phyloP scores from a whole-genome alignment of 2,329 filamentous ascomycete species.

The Paecilomyces variotii region DNA sequence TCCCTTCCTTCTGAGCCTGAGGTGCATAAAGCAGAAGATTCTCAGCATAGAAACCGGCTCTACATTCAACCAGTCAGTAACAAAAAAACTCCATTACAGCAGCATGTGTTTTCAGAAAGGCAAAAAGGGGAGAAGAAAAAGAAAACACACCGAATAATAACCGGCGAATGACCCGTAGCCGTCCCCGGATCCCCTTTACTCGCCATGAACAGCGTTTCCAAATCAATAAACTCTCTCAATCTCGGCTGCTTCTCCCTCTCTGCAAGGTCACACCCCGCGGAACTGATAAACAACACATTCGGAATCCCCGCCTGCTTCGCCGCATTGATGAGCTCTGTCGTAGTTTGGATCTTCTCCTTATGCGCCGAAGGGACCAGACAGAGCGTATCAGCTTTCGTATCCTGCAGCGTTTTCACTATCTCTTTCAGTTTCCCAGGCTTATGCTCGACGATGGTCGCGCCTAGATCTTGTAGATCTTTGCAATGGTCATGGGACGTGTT shows the following conservation, averaged over 20 bases:
- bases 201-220: slow-evolving; percentile 38
- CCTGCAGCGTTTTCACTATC: slow-evolving; percentile 33
- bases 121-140: no score
- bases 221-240: slow-evolving; percentile 45
- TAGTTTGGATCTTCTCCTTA: slow-evolving; percentile 40
- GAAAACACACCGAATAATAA: slow-evolving; percentile 36
- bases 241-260: slow-evolving; percentile 42
- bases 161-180: slow-evolving; percentile 35
- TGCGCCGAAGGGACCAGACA: slow-evolving; percentile 44
- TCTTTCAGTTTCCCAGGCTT: slow-evolving; percentile 33
- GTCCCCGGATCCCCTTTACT: slow-evolving; percentile 38
- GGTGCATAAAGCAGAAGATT: slow-evolving; percentile 43
- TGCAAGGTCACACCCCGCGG: slow-evolving; percentile 44
- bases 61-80: slow-evolving; percentile 9
- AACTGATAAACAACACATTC: slow-evolving; percentile 43
- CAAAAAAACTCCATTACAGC: not conserved
- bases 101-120: not conserved
- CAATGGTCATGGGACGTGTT: slow-evolving; percentile 30
- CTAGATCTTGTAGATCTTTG: slow-evolving; percentile 35
- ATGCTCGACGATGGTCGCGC: slow-evolving; percentile 37
- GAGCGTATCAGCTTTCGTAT: slow-evolving; percentile 40
- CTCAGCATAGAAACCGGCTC: slow-evolving; percentile 45
- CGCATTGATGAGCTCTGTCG: slow-evolving; percentile 38
- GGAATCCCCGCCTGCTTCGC: slow-evolving; percentile 38
- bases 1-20: slow-evolving; percentile 38